Percentiles rank a stretch among this genome's conserved stretches.
Evolutionary conservation across 805 yeast genomes (phyloP).

Genomic region (Barnettozyma sp.): DNA sequence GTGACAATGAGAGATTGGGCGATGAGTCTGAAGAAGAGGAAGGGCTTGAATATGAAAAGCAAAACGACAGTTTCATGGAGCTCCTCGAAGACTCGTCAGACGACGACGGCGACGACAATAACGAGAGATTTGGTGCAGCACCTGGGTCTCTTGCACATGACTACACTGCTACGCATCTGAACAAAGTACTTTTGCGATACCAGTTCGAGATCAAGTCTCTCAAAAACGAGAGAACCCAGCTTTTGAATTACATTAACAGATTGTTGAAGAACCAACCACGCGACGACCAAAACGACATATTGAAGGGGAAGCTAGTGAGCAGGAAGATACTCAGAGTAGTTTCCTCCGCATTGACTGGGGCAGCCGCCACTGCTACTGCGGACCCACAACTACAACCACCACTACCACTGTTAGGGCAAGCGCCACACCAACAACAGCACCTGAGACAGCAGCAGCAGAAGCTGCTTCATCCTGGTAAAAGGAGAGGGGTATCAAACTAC

Average conservation of each 20-base stretch:
- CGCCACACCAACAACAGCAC: neutral
- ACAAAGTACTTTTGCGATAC: conserved; percentile 7
- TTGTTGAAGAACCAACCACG: conserved; percentile 17
- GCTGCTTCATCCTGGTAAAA: too few relatives aligned
- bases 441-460: too few relatives aligned
- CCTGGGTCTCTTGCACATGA: conserved; percentile 9
- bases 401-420: too few relatives aligned
- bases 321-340: conserved; percentile 22
- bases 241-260: conserved; percentile 22
- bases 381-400: neutral
- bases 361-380: neutral
- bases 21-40: conserved; percentile 5
- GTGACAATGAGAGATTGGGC: conserved; percentile 1
- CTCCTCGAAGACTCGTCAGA: conserved; percentile 6
- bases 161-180: conserved; percentile 12
- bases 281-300: conserved; percentile 17
- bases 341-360: conserved; percentile 6
- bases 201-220: conserved; percentile 20
- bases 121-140: too few relatives aligned
- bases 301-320: conserved; percentile 22
- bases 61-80: too few relatives aligned
- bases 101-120: too few relatives aligned
- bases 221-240: conserved; percentile 21
- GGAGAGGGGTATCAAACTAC: too few relatives aligned
- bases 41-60: too few relatives aligned